phyloP scores from a whole-genome alignment of 352 stramenopile genomes.

The Phytophthora boehmeriae region DNA sequence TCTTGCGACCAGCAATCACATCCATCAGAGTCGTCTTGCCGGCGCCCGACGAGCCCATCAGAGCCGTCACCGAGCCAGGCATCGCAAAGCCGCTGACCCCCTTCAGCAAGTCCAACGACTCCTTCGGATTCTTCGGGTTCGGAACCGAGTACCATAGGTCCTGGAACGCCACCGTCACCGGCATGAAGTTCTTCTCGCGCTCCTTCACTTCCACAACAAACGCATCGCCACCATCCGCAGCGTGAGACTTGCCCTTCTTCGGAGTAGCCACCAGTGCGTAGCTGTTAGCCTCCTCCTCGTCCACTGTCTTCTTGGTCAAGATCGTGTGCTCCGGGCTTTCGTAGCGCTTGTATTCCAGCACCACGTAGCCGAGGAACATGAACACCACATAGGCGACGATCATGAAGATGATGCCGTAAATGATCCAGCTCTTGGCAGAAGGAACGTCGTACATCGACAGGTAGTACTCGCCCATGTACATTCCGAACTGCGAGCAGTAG shows the following conservation, averaged over 20 bases:
- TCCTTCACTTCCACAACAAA: no score
- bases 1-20: slow-evolving; percentile 87
- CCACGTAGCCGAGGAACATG: no score
- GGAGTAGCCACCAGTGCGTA: no score
- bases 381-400: no score
- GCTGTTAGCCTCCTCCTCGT: no score
- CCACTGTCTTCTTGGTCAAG: no score
- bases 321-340: no score
- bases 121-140: no score
- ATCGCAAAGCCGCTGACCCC: slow-evolving; percentile 54
- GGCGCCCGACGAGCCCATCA: slow-evolving; percentile 62
- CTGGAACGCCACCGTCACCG: slow-evolving; percentile 37
- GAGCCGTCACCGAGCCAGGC: slow-evolving; percentile 46
- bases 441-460: slow-evolving; percentile 33
- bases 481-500: slow-evolving; percentile 29
- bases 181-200: slow-evolving; percentile 15
- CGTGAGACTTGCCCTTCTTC: no score
- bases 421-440: slow-evolving; percentile 34
- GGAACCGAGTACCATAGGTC: slow-evolving; percentile 38
- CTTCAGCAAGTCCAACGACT: slow-evolving; percentile 70
- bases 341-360: no score
- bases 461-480: slow-evolving; percentile 38
- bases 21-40: slow-evolving; percentile 71
- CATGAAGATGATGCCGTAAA: no score
- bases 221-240: no score